These are phyloP conservation scores for Daphne laureola DNA, from an alignment of 441 rosid genomes.

Conservation along the genomic window DNA sequence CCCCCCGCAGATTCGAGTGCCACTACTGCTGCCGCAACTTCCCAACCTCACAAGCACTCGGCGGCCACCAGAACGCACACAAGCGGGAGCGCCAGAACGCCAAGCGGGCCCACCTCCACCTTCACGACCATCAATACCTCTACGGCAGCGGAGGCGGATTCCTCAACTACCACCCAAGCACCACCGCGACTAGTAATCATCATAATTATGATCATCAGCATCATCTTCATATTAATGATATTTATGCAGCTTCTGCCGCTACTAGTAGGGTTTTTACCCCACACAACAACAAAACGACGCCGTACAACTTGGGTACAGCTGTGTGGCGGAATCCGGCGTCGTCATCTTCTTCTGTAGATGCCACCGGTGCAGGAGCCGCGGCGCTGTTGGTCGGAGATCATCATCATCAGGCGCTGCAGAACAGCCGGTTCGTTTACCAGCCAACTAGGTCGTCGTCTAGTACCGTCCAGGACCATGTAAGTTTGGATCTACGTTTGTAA, in stretches of 20 bases:
- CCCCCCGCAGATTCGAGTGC: constrained; percentile 69
- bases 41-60: constrained; percentile 97
- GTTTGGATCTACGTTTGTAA: constrained; percentile 89
- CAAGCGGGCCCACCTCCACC: constrained; percentile 67
- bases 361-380: constrained; percentile 23
- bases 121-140: constrained; percentile 35
- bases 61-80: constrained; percentile 98
- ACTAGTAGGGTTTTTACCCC: too few species aligned
- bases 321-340: constrained; percentile 41
- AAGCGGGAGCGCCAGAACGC: constrained; percentile 91
- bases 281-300: too few species aligned
- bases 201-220: too few species aligned
- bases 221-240: too few species aligned
- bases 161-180: constrained; percentile 22
- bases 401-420: constrained; percentile 37
- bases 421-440: constrained; percentile 36
- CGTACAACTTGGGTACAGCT: constrained; percentile 25
- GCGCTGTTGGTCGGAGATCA: constrained; percentile 43
- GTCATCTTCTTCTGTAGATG: too few species aligned
- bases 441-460: constrained; percentile 25
- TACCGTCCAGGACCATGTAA: constrained; percentile 52
- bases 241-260: too few species aligned
- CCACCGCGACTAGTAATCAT: constrained; percentile 8
- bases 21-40: constrained; percentile 86
- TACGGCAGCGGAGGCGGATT: constrained; percentile 20